phyloP scores from a whole-genome alignment of 2,329 filamentous ascomycete genomes.

The Didymella pinodella region DNA sequence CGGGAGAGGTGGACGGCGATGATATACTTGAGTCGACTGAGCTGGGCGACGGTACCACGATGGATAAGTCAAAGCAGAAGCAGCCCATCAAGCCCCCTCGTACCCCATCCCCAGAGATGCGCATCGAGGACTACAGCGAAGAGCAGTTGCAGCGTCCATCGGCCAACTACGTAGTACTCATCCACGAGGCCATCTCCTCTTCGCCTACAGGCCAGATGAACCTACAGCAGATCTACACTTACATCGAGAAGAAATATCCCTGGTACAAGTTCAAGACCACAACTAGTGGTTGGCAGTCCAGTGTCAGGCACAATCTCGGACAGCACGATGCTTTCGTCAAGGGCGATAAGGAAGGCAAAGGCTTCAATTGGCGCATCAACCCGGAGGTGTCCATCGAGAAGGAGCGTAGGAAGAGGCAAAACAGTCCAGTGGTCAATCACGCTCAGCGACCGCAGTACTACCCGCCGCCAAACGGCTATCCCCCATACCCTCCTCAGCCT shows the following conservation, averaged over 20 bases:
- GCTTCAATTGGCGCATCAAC: conserved; percentile 69
- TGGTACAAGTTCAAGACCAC: conserved; percentile 68
- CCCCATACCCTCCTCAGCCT: conserved; percentile 38
- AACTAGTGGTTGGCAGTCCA: conserved; percentile 71
- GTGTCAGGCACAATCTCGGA: conserved; percentile 70
- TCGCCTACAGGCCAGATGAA: conserved; percentile 65
- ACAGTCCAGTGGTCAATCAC: conserved; percentile 53
- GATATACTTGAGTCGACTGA: conserved; percentile 48
- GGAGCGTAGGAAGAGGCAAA: conserved; percentile 61
- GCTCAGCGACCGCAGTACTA: conserved; percentile 45
- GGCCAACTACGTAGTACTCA: conserved; percentile 69
- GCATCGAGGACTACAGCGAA: conserved; percentile 71
- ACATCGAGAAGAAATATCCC: conserved; percentile 68
- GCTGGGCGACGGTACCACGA: conserved; percentile 43
- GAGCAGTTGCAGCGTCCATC: conserved; percentile 76
- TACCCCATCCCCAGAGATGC: conserved; percentile 69
- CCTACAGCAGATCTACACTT: conserved; percentile 71
- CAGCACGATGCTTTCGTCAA: conserved; percentile 67
- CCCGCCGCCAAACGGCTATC: conserved; percentile 42
- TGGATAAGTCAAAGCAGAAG: conserved; percentile 52
- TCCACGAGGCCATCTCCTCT: conserved; percentile 68
- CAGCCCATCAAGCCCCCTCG: conserved; percentile 59
- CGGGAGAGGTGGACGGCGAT: conserved; percentile 48
- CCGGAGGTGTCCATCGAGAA: conserved; percentile 67
- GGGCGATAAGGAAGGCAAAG: conserved; percentile 68